These are phyloP conservation scores for Oehlia diaphana DNA, from an alignment of 192 early-diverging fungal species.

Conservation along the genomic window DNA sequence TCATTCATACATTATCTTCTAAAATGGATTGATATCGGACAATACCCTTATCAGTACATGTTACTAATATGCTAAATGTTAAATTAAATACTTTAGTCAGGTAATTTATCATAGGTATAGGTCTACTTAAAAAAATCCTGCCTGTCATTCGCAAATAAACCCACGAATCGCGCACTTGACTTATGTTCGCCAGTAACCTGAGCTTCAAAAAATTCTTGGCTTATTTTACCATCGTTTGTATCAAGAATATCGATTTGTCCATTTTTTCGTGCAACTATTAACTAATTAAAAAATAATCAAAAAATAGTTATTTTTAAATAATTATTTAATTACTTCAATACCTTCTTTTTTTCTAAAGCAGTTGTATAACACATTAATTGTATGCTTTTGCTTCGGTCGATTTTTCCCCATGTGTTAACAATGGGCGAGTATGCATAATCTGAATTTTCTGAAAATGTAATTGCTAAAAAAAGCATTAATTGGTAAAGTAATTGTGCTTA, in stretches of 20 bases:
- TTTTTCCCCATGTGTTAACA: constrained; percentile 40
- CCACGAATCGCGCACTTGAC: constrained; percentile 47
- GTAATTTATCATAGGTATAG: not conserved
- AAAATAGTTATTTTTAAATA: not conserved
- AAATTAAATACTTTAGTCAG: not conserved
- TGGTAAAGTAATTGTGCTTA: not conserved
- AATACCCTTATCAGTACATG: constrained; percentile 12
- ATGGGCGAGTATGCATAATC: constrained; percentile 27
- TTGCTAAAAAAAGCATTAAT: constrained; percentile 17
- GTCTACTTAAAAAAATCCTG: constrained; percentile 13
- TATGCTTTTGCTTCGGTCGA: constrained; percentile 34
- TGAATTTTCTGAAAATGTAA: constrained; percentile 32
- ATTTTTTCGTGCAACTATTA: constrained; percentile 55
- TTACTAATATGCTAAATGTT: constrained; percentile 15
- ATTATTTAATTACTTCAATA: not conserved
- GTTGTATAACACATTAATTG: constrained; percentile 38
- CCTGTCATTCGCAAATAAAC: constrained; percentile 48
- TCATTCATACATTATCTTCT: not conserved
- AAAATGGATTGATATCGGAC: constrained; percentile 9
- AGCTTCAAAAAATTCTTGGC: constrained; percentile 39
- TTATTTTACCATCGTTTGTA: constrained; percentile 37
- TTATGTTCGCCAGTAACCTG: constrained; percentile 28
- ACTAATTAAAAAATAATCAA: constrained; percentile 29
- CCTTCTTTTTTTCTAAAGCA: constrained; percentile 11
- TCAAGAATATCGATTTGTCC: constrained; percentile 50